Evolutionary conservation across 805 yeast genomes (phyloP).

Genomic region (Metschnikowia sp.): DNA sequence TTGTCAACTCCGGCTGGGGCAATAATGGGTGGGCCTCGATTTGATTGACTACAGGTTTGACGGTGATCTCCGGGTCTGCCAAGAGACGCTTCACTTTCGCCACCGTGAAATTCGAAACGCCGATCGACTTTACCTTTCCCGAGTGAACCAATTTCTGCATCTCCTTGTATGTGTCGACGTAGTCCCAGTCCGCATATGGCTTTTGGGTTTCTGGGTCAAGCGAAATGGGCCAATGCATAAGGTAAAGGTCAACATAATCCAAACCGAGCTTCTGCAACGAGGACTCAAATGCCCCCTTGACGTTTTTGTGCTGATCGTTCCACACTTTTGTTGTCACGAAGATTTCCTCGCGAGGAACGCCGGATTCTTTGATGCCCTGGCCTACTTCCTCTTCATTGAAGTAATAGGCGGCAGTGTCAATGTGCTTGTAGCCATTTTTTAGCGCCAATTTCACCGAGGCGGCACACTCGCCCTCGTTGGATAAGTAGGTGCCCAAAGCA

Average conservation of each 20-base stretch:
- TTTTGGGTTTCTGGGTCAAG: slow-evolving; percentile 8
- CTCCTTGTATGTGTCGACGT: slow-evolving; percentile 30
- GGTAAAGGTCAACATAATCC: slow-evolving; percentile 17
- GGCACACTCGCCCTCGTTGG: slow-evolving; percentile 53
- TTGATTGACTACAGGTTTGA: slow-evolving; percentile 19
- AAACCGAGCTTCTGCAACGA: slow-evolving; percentile 15
- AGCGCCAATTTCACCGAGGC: slow-evolving; percentile 59
- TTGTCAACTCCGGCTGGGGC: slow-evolving; percentile 15
- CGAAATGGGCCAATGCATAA: slow-evolving; percentile 19
- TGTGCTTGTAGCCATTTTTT: slow-evolving; percentile 67
- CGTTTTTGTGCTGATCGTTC: slow-evolving; percentile 13
- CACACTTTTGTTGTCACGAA: slow-evolving; percentile 19
- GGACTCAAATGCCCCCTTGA: slow-evolving; percentile 9
- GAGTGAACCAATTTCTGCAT: slow-evolving; percentile 28
- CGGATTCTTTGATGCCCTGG: slow-evolving; percentile 42
- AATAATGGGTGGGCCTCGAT: slow-evolving; percentile 20
- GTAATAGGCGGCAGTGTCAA: slow-evolving; percentile 73
- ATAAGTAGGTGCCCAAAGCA: slow-evolving; percentile 74
- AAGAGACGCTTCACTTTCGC: slow-evolving; percentile 13
- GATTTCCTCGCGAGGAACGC: slow-evolving; percentile 14
- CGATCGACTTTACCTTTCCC: slow-evolving; percentile 16
- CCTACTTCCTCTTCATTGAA: slow-evolving; percentile 69
- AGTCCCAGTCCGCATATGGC: slow-evolving; percentile 15
- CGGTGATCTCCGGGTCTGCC: slow-evolving; percentile 14
- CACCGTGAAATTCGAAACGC: slow-evolving; percentile 16